Evolutionary conservation across 2,329 filamentous ascomycete species (phyloP), one percentile per base, ranked within the genome.

Genomic region (Knufia fluminis): DNA sequence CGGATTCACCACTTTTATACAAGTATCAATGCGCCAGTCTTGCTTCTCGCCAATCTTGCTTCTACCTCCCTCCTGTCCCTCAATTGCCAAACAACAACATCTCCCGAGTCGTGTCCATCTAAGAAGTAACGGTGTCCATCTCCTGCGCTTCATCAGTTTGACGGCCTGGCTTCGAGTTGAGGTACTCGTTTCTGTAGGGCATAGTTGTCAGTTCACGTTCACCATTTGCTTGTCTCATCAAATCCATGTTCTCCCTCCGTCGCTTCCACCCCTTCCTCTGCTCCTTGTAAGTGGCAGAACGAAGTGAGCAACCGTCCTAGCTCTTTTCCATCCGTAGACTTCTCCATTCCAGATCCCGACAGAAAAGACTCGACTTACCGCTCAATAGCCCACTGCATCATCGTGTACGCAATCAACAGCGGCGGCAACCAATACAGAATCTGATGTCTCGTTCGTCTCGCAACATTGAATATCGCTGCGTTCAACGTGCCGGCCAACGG

Each of bases 381-480:
- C 73, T 95, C 83, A 63, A 80, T 83, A 59, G 92, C 91, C 92
- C 92, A 98, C 66, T 85, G 72, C 83, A 97, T 86, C 59, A 80
- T 66, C 66, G 82, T 80, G 75, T 97, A 98, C 59, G 79, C 89
- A 59, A 76, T 69, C 57, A 92, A 62, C 60, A 95, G 72, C 33
- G 90, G 85, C 52, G 92, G 86, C 22, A 83, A 78, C 70, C 90
- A 82, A 79, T 90, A 98, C 61, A 97, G 81, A 60, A 94, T 81
- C 77, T 97, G 92, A 61, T 77, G 70, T 68, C 82, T 83, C 72
- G 85, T 86, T 64, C 92, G 82, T 70, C 92, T 83, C 79, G 85
- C 94, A 62, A 81, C 83, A 80, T 98, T 98, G 83, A 97, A 97
- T 75, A 97, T 72, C 64, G 90, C 91, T 59, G 83, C 85, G 69